phyloP scores from a whole-genome alignment of 441 rosid species.

The Gossypium gossypioides region DNA sequence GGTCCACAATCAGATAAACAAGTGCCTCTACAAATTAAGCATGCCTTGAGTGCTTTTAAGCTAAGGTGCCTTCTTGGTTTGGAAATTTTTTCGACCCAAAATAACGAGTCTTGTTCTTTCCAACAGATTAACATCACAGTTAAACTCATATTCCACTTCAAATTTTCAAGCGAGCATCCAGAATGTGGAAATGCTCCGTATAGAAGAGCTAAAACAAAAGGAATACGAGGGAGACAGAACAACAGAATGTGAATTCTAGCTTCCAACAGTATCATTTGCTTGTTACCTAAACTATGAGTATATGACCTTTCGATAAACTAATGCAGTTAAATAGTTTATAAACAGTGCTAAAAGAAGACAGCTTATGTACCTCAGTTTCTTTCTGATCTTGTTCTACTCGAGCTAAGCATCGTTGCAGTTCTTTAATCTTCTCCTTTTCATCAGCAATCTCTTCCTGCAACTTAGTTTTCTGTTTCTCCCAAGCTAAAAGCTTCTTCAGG shows the following conservation, averaged over 20 bases:
- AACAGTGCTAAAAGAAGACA: neutral
- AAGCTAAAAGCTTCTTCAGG: slow-evolving; percentile 64
- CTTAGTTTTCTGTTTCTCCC: slow-evolving; percentile 82
- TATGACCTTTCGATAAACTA: neutral
- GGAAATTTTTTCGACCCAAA: neutral
- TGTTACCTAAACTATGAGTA: neutral
- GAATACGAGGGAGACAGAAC: neutral
- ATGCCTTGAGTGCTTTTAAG: neutral
- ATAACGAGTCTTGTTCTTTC: neutral
- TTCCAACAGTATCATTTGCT: neutral
- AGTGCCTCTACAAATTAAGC: neutral
- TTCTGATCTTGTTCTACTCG: slow-evolving; percentile 43
- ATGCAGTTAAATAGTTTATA: neutral
- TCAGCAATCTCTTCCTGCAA: slow-evolving; percentile 61
- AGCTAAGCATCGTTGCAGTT: slow-evolving; percentile 47
- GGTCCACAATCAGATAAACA: no score
- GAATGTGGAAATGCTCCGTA: neutral
- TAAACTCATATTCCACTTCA: neutral
- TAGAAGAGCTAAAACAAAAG: neutral
- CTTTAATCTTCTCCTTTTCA: slow-evolving; percentile 66
- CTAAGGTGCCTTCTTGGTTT: neutral
- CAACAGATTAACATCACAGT: neutral
- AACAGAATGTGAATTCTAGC: neutral
- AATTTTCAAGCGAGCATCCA: slow-evolving; percentile 1
- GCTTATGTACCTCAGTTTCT: slow-evolving; percentile 59